Evolutionary conservation across 768 basidiomycete species (phyloP), one percentile per base, ranked within the genome.

Genomic region (Lanmaoa rubissima): DNA sequence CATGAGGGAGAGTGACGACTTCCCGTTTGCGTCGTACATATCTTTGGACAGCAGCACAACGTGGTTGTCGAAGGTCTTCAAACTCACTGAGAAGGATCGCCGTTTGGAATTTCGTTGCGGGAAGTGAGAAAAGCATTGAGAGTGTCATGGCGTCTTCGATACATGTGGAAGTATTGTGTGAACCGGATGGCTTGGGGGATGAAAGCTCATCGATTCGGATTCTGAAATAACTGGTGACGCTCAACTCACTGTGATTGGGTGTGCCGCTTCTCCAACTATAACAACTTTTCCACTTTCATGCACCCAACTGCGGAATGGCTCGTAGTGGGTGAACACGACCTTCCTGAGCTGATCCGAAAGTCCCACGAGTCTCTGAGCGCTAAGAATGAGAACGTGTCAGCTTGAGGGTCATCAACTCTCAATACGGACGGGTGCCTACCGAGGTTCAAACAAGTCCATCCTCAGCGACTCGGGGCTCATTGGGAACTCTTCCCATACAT

Each of bases 131-230:
- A 11, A 86, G 76, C 31, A 73, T 75, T 7, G 81, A 82, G 40
- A 86, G 71, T 0, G 81, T 81, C 64, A 82, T 79, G 0, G 84
- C 84, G 61, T 87, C 86, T 66, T 87, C 86, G 38, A 86, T 74
- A 2, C 74, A 74, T 51, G 82, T 69, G 3, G 76, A 72, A 0
- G 76, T 69, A 31, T 76, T 77, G 57, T 84, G 79, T 19, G 79
- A 75, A 7, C 75, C 76, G 34, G 74, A 75, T 11, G 84, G 83
- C 84, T 86, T 42, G 28, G 24, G 13, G 17, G 43, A 34, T 8
- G 11, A n/a, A 24, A 19, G 10, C 39, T 17, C 17, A 35, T 53
- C 26, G 16, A 13, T 8, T 17, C 26, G 4, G 12, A 24, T 6
- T 35, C 40, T 17, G 39, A 24, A 39, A 28, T 2, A 5, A 31